These are phyloP conservation scores for Salix purpurea DNA, from an alignment of 345 rosid genomes.

Conservation along the genomic window DNA sequence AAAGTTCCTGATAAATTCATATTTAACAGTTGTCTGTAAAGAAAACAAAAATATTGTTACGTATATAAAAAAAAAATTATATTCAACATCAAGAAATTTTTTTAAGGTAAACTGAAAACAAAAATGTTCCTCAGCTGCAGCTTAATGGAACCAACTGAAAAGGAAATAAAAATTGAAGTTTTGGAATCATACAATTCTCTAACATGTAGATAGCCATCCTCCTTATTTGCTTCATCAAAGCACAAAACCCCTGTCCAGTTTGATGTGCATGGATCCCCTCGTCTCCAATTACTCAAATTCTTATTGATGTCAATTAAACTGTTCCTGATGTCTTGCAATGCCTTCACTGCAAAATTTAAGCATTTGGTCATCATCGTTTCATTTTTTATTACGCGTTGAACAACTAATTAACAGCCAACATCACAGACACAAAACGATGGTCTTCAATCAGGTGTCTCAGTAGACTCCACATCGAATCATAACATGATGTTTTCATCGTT, in stretches of 20 bases:
- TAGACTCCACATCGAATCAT: not conserved
- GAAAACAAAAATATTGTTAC: conserved; percentile 4
- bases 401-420: not conserved
- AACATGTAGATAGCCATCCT: conserved; percentile 83
- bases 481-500: not conserved
- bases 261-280: conserved; percentile 78
- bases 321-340: conserved; percentile 49
- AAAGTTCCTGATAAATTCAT: conserved; percentile 78
- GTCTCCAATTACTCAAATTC: conserved; percentile 66
- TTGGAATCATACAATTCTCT: conserved; percentile 52
- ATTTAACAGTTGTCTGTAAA: conserved; percentile 64
- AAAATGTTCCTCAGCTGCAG: not conserved
- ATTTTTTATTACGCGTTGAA: not conserved
- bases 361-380: not conserved
- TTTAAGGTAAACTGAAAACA: not conserved
- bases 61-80: not conserved
- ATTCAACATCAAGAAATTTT: not conserved
- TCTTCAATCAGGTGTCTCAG: not conserved
- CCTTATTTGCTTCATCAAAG: conserved; percentile 42
- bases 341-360: conserved; percentile 49
- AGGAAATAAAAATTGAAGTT: not conserved
- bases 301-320: conserved; percentile 54
- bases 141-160: not conserved
- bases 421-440: not conserved
- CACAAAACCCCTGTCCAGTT: conserved; percentile 94